A percentile compares a stretch with the other conserved stretches of the same genome.
These are phyloP conservation scores for Yamadazyma insecticola DNA, from an alignment of 805 yeast species.

Conservation along the genomic window DNA sequence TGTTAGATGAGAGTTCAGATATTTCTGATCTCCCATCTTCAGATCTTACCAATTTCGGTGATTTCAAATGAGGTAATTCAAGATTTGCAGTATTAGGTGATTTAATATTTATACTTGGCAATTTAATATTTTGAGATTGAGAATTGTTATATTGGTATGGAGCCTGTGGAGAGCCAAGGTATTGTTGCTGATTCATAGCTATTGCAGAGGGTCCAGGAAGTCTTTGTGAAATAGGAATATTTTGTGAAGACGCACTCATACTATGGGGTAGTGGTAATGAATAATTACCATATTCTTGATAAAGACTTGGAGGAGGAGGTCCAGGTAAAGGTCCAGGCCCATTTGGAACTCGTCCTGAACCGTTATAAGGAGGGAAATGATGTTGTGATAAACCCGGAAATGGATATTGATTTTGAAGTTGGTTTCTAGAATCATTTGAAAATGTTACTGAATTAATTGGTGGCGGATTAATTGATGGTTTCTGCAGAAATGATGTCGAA, in stretches of 20 bases:
- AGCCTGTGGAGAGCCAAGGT: too few relatives aligned
- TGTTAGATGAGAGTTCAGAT: too few relatives aligned
- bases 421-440: too few relatives aligned
- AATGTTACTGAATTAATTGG: neutral
- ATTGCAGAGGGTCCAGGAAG: too few relatives aligned
- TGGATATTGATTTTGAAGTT: conserved; percentile 3
- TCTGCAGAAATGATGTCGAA: neutral
- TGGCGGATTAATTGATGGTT: neutral
- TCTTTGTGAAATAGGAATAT: too few relatives aligned
- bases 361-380: conserved; percentile 29
- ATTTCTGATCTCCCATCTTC: too few relatives aligned
- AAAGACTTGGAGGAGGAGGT: conserved; percentile 27
- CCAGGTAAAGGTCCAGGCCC: conserved; percentile 42
- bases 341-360: conserved; percentile 32
- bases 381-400: conserved; percentile 10
- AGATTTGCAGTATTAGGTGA: neutral
- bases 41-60: too few relatives aligned
- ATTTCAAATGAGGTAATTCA: neutral
- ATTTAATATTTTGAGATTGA: neutral
- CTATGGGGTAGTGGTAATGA: too few relatives aligned
- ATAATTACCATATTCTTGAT: too few relatives aligned
- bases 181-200: too few relatives aligned
- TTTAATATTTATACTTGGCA: conserved; percentile 2
- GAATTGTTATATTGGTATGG: too few relatives aligned
- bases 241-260: too few relatives aligned